A percentile compares a stretch with the other conserved stretches of the same genome.
Conservation (phyloP, 2,329 filamentous ascomycete genomes). For the Phaeosphaeria sp. region DNA sequence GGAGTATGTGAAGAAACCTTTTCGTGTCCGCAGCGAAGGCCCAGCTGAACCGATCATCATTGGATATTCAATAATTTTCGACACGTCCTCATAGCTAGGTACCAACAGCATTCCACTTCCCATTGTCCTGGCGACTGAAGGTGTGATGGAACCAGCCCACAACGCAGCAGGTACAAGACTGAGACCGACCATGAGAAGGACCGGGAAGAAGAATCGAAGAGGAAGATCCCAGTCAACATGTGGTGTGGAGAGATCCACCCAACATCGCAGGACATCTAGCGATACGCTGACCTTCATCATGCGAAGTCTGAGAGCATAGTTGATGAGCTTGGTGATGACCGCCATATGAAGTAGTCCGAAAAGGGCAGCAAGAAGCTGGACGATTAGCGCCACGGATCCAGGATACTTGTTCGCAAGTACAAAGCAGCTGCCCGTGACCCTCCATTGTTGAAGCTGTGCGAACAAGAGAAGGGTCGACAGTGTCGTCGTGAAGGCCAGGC, state of each 20-base stretch:
- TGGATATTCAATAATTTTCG: conserved; percentile 35
- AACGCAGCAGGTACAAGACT: conserved; percentile 35
- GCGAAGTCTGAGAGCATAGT: conserved; percentile 34
- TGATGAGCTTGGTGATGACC: conserved; percentile 36
- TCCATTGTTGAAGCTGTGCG: conserved; percentile 28
- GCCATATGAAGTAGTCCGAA: conserved; percentile 38
- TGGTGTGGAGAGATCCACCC: conserved; percentile 35
- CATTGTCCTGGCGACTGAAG: conserved; percentile 24
- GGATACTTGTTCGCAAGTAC: conserved; percentile 26
- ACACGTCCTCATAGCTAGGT: conserved; percentile 34
- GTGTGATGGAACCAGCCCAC: conserved; percentile 41
- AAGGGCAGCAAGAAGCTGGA: conserved; percentile 34
- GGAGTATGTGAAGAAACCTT: conserved; percentile 37
- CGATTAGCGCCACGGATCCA: conserved; percentile 29
- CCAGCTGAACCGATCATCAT: conserved; percentile 33
- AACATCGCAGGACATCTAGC: conserved; percentile 34
- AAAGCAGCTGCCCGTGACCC: conserved; percentile 28
- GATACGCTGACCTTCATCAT: conserved; percentile 31
- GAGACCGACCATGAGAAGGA: conserved; percentile 26
- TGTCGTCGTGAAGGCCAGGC: conserved; percentile 31
- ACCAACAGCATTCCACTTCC: conserved; percentile 22
- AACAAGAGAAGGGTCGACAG: conserved; percentile 24
- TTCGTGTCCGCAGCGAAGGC: conserved; percentile 28
- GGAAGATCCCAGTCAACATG: conserved; percentile 38
- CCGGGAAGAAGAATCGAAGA: conserved; percentile 37